Percentiles rank a stretch among this genome's conserved stretches.
phyloP scores from a whole-genome alignment of 1,284 basidiomycete genomes.

The Apiotrichum brassicae region DNA sequence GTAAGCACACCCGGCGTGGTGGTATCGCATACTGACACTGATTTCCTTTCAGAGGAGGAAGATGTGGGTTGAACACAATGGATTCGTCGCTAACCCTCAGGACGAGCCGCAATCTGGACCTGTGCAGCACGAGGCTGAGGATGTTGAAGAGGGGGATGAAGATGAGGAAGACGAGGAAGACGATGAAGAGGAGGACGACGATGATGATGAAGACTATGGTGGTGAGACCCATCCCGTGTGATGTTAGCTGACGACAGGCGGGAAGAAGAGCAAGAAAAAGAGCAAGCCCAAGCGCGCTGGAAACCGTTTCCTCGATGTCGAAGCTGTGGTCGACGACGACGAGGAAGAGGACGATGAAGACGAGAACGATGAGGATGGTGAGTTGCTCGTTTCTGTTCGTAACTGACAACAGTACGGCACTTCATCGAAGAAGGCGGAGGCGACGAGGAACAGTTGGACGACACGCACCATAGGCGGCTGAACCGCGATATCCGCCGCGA shows the following conservation, averaged over 20 bases:
- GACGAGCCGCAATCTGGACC: not conserved
- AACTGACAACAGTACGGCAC: conserved; percentile 45
- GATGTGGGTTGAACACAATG: conserved; percentile 16
- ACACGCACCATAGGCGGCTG: conserved; percentile 65
- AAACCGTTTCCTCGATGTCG: conserved; percentile 87
- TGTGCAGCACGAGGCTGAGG: conserved; percentile 13
- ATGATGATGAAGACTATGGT: conserved; percentile 51
- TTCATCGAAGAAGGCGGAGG: conserved; percentile 73
- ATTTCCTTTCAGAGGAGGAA: conserved; percentile 14
- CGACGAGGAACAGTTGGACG: conserved; percentile 56
- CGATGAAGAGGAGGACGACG: conserved; percentile 34
- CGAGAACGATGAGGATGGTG: conserved; percentile 64
- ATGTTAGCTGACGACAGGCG: conserved; percentile 1
- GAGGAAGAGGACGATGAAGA: conserved; percentile 93
- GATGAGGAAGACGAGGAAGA: conserved; percentile 31
- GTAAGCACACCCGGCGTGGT: conserved; percentile 10
- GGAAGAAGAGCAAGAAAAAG: conserved; percentile 40
- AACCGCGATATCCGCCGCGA: conserved; percentile 69
- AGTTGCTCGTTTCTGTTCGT: conserved; percentile 21
- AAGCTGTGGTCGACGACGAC: conserved; percentile 89
- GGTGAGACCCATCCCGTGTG: too few species aligned
- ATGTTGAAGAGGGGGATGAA: conserved; percentile 44
- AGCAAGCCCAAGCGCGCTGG: conserved; percentile 48
- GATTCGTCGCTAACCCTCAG: not conserved
- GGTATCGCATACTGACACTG: not conserved